A percentile compares a stretch with the other conserved stretches of the same genome.
These are phyloP conservation scores for Heteromeles arbutifolia DNA, from an alignment of 306 rosid species.

Conservation along the genomic window DNA sequence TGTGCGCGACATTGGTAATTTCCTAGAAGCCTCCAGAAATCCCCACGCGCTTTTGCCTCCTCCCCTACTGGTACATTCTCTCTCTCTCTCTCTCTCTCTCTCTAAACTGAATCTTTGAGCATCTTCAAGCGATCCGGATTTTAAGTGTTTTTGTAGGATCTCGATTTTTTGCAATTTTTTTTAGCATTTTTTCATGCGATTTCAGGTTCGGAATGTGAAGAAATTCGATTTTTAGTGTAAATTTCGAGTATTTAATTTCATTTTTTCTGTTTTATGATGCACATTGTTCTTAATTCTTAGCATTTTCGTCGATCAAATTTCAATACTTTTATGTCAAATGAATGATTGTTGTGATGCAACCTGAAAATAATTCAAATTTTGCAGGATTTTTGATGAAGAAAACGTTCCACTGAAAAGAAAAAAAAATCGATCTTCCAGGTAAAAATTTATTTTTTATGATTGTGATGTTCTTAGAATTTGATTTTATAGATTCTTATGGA, in stretches of 20 bases:
- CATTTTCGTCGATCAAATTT: neutral
- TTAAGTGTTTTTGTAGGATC: neutral
- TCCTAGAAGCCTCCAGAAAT: constrained; percentile 30
- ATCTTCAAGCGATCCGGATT: constrained; percentile 5
- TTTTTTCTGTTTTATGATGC: neutral
- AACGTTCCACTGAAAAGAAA: too few relatives aligned
- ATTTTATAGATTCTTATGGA: neutral
- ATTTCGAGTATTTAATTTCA: neutral
- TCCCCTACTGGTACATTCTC: constrained; percentile 27
- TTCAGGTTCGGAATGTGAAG: neutral
- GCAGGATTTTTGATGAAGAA: too few relatives aligned
- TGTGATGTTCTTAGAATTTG: neutral
- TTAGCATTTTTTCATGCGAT: neutral
- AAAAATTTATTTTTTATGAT: neutral
- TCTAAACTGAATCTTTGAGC: constrained; percentile 2
- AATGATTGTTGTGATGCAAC: neutral
- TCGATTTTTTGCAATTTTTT: neutral
- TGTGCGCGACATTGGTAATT: constrained; percentile 20
- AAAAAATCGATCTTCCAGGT: constrained; percentile 5
- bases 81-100: constrained; percentile 28
- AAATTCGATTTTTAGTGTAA: neutral
- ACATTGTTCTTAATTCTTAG: neutral
- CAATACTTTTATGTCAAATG: neutral
- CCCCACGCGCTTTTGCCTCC: constrained; percentile 32
- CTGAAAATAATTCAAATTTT: too few relatives aligned